A percentile compares a stretch with the other conserved stretches of the same genome.
Evolutionary conservation across 208 protist species (phyloP).

Genomic region (Wallacemonas collosoma): DNA sequence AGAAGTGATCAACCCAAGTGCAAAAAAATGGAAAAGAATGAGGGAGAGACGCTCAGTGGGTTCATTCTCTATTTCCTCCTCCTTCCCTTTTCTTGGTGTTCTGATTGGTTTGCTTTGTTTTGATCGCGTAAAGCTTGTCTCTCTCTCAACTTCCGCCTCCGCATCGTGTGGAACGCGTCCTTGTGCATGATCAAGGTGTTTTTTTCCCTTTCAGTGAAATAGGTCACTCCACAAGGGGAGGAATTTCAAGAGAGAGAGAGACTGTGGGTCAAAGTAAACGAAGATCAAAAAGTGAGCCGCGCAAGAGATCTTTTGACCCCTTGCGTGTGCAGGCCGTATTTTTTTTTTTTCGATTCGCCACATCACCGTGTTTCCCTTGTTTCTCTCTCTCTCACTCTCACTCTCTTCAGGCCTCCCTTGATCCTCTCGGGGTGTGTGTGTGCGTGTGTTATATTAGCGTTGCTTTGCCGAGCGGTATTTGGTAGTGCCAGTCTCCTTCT

Average conservation of each 20-base stretch:
- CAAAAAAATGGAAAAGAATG: not conserved
- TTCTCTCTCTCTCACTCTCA: not conserved
- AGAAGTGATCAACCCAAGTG: too few species aligned
- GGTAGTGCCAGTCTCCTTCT: conserved; percentile 49
- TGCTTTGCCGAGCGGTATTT: conserved; percentile 68
- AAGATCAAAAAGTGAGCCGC: not conserved
- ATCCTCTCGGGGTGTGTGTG: not conserved
- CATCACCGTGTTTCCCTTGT: not conserved
- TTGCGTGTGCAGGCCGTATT: not conserved
- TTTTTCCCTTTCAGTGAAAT: too few species aligned
- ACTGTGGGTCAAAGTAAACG: not conserved
- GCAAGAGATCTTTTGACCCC: too few species aligned
- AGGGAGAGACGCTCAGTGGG: not conserved
- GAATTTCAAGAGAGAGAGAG: too few species aligned
- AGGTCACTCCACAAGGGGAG: too few species aligned
- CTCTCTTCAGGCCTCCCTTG: not conserved
- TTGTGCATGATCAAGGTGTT: too few species aligned
- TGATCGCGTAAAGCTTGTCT: too few species aligned
- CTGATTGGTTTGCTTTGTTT: too few species aligned
- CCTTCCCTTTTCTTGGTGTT: too few species aligned
- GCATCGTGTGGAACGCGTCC: too few species aligned
- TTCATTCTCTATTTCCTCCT: too few species aligned
- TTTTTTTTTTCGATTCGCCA: conserved; percentile 1
- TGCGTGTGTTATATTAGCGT: not conserved
- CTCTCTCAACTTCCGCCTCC: too few species aligned